Conservation (phyloP, 176 grass and related monocot species). For the Juncus effusus region DNA sequence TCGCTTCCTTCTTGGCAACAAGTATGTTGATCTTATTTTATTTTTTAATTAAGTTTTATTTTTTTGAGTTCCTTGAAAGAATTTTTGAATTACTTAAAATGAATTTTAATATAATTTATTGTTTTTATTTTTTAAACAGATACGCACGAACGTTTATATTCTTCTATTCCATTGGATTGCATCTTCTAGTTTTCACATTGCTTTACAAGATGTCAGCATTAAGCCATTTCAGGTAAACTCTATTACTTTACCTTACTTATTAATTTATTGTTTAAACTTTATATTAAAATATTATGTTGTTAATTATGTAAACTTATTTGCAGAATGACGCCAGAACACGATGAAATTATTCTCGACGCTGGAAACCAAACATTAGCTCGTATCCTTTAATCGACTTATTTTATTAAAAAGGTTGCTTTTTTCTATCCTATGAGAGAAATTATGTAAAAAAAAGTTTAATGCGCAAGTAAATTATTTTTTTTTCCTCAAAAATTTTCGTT, state of each 20-base stretch:
- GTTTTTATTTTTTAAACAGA: constrained; percentile 31
- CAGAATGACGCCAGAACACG: constrained; percentile 52
- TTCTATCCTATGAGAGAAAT: constrained; percentile 4
- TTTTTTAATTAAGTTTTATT: constrained; percentile 10
- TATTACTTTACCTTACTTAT: neutral
- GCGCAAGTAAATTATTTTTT: neutral
- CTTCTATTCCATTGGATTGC: constrained; percentile 97
- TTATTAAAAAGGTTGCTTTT: neutral
- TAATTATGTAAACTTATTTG: constrained; percentile 22
- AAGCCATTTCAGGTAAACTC: constrained; percentile 77
- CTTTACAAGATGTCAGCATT: constrained; percentile 97
- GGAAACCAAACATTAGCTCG: constrained; percentile 62
- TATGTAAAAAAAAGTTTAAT: neutral
- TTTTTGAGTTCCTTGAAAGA: neutral
- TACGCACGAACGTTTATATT: constrained; percentile 97
- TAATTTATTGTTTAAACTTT: neutral
- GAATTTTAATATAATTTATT: neutral
- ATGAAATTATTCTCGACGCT: constrained; percentile 72
- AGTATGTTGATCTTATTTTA: constrained; percentile 49
- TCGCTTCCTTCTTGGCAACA: constrained; percentile 99
- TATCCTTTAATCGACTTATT: constrained; percentile 23
- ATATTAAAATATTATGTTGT: constrained; percentile 25
- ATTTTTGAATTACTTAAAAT: too few species aligned
- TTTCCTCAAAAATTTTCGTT: constrained; percentile 4
- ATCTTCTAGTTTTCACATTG: constrained; percentile 97